Evolutionary conservation across 345 rosid species (phyloP), one percentile per base, ranked within the genome.

Genomic region (Trapa incisa): DNA sequence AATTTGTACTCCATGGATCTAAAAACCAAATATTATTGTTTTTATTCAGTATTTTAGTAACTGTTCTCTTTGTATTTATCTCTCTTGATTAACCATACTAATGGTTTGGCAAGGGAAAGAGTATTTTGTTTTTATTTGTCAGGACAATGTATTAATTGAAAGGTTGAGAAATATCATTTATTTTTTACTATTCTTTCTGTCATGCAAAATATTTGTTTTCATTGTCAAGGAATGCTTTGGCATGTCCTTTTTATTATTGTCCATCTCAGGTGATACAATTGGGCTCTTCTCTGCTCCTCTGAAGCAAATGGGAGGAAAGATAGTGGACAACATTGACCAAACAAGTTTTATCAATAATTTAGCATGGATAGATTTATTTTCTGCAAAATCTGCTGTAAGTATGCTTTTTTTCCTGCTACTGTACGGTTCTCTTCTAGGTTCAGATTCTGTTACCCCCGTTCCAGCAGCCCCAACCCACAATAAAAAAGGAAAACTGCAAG

Each of bases 261-360:
- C 39, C 22, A 76, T 76, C 65, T 65, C 84, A 93, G 99, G 92
- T 77, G 83, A 81, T 33, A 72, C 89, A 58, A 71, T 94, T 71
- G 99, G 99, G 68, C 75, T 75, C 68, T 86, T 83, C 76, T 85
- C 92, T 61, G 84, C 86, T 78, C 87, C 97, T 65, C 69, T 94
- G 73, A 79, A 77, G 73, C 75, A 87, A 83, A 76, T 94, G 66
- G 95, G 86, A 11, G 66, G 60, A 65, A 69, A 75, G 37, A 72
- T 82, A 60, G 77, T 75, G 65, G 88, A 80, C 29, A 22, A 22
- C 73, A 65, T 68, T 39, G 50, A 76, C 73, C 74, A 75, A 58
- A 73, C 77, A 48, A 84, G 85, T 75, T 78, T 78, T 84, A 72
- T 76, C 65, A 69, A 83, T 69, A 74, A 79, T 77, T 77, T 86